These are phyloP conservation scores for Geotrichum restrictum DNA, from an alignment of 1,139 yeast genomes.

Conservation along the genomic window DNA sequence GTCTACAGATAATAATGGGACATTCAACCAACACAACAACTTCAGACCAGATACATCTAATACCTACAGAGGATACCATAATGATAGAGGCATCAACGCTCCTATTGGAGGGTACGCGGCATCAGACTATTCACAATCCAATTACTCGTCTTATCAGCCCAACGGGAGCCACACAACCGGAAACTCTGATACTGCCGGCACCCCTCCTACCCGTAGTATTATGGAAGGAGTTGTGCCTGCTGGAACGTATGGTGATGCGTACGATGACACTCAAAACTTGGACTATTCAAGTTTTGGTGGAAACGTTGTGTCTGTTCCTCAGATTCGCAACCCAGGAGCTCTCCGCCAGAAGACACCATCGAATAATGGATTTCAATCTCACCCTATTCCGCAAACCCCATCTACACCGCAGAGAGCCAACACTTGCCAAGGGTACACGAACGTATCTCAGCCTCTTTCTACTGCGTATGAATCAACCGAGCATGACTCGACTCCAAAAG, in stretches of 20 bases:
- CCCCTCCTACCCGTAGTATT: neutral
- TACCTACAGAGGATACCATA: too few species aligned
- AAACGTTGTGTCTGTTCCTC: conserved; percentile 13
- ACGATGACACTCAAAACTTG: neutral
- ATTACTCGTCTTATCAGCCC: conserved; percentile 13
- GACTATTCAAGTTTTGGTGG: conserved; percentile 6
- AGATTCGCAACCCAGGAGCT: conserved; percentile 11
- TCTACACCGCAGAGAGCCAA: neutral
- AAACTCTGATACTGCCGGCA: neutral
- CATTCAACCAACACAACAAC: neutral
- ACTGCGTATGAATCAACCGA: too few species aligned
- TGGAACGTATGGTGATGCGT: conserved; percentile 12
- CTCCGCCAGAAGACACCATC: neutral
- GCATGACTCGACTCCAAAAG: neutral
- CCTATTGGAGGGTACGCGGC: neutral
- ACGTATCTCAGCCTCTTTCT: neutral
- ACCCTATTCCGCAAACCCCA: too few species aligned
- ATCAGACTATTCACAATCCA: neutral
- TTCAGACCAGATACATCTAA: too few species aligned
- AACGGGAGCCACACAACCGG: neutral
- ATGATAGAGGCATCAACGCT: too few species aligned
- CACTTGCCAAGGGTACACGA: neutral
- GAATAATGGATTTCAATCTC: neutral
- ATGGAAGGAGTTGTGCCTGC: conserved; percentile 13
- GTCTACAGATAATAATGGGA: neutral